phyloP scores from a whole-genome alignment of 2,329 filamentous ascomycete species.

The Pseudogymnoascus sp. region DNA sequence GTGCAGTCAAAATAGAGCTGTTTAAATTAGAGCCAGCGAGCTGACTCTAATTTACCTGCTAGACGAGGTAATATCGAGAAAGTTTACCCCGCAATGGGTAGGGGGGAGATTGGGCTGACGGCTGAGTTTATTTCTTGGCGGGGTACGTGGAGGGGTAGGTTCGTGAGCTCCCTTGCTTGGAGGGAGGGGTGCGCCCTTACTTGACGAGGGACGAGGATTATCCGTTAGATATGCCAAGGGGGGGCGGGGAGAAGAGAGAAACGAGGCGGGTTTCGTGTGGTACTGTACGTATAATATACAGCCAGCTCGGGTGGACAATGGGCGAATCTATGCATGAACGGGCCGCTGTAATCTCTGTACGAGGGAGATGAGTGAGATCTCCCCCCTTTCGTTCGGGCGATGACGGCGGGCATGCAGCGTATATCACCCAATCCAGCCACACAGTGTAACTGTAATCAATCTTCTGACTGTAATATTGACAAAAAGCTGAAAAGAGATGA shows the following conservation, averaged over 20 bases:
- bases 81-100: neutral
- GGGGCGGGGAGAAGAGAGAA: neutral
- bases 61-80: neutral
- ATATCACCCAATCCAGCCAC: neutral
- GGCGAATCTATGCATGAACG: neutral
- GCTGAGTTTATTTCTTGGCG: conserved; percentile 1
- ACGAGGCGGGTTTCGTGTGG: neutral
- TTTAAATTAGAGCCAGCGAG: neutral
- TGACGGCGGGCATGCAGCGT: neutral
- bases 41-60: neutral
- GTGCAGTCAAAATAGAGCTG: neutral
- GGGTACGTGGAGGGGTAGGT: neutral
- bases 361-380: neutral
- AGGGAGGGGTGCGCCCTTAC: neutral
- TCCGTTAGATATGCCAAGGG: no score
- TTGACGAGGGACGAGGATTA: neutral
- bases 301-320: neutral
- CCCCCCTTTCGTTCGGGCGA: neutral
- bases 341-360: neutral
- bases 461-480: neutral
- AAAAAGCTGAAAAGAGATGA: neutral
- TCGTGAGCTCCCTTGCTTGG: neutral
- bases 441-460: neutral
- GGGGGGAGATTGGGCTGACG: neutral
- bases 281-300: neutral